Base-by-base conservation (phyloP, 1,284 basidiomycete species). In the Leucocoprinus gongylophorus region DNA sequence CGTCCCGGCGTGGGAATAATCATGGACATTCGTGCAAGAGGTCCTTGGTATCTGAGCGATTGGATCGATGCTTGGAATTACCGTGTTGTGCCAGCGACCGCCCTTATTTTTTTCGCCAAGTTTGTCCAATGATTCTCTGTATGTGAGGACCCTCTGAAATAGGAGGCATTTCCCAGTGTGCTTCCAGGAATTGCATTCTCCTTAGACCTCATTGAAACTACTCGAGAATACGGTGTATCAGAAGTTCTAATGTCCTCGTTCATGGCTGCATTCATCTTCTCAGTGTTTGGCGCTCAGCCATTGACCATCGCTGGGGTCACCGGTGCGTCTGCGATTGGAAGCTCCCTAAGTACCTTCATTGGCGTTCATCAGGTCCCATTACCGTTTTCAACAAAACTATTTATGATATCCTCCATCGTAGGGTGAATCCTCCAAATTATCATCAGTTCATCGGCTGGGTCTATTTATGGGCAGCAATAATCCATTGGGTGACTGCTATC, bases 241-340 rank as follows among this genome's bases (percentile, higher is more conserved):
- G 95, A 98, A 66, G 90, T 95, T 7, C 70, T 88, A 0, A 57
- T 86, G 5, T 82, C 83, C 43, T 88, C 85, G 0, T 92, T 92
- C 64, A 87, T 97, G 80, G 90, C 92, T 0, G 88, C 93, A 0
- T 88, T 93, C 62, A 76, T 94, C n/a, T 95, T 97, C 60, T 86
- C 92, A 0, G 68, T 95, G 41, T 85, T 98, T 53, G 88, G 91
- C 2, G 91, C 87, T 7, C 95, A 98, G 64, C 95, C 95, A 0
- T 73, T 97, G 1, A 90, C 91, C 46, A 95, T 97, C 54, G 91
- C 92, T 2, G 95, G 95, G 9, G 92, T 98, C 2, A 97, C 95
- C 17, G 91, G 90, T 83, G 43, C 28, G 74, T 54, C 39, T 30
- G n/a, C 23, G 40, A 30, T 50, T 10, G 39, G 18, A 17, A 17